Evolutionary conservation across 192 early-diverging fungal genomes (phyloP).

Genomic region (Gryganskiella cystojenkinii): DNA sequence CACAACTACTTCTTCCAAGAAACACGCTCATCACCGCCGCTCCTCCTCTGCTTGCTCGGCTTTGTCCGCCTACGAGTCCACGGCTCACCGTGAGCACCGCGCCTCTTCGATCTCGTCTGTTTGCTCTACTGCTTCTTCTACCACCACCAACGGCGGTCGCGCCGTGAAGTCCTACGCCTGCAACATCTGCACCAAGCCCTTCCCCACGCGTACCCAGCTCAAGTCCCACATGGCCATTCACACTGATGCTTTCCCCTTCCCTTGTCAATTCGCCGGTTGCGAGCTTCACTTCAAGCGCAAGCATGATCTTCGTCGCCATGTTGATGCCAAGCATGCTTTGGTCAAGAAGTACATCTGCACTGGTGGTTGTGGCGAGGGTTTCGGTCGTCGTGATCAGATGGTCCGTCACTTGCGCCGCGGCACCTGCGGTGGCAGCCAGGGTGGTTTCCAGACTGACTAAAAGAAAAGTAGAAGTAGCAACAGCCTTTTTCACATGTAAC

Average conservation of each 20-base stretch:
- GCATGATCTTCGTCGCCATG: slow-evolving; percentile 54
- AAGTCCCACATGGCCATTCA: slow-evolving; percentile 56
- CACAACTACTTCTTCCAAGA: slow-evolving; percentile 6
- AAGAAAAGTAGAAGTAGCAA: background rate
- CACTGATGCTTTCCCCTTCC: slow-evolving; percentile 47
- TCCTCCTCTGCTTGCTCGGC: slow-evolving; percentile 38
- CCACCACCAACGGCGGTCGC: slow-evolving; percentile 3
- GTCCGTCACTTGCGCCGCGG: slow-evolving; percentile 40
- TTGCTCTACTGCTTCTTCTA: slow-evolving; percentile 24
- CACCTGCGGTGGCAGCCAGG: slow-evolving; percentile 40
- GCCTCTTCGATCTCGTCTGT: slow-evolving; percentile 43
- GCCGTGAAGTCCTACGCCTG: slow-evolving; percentile 48
- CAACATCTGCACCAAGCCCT: slow-evolving; percentile 46
- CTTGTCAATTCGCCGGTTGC: slow-evolving; percentile 43
- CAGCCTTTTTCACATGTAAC: slow-evolving; percentile 1
- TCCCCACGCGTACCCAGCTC: slow-evolving; percentile 53
- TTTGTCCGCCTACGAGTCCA: slow-evolving; percentile 41
- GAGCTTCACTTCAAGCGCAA: slow-evolving; percentile 55
- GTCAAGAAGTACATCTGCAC: slow-evolving; percentile 55
- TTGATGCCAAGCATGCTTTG: slow-evolving; percentile 49
- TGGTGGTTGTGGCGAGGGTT: slow-evolving; percentile 46
- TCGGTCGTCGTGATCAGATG: slow-evolving; percentile 53
- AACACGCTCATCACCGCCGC: slow-evolving; percentile 19
- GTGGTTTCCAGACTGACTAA: slow-evolving; percentile 50
- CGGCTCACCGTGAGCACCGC: slow-evolving; percentile 24